Evolutionary conservation across 441 rosid genomes (phyloP), one percentile per base, ranked within the genome.

Genomic region (Croton laevigatus): DNA sequence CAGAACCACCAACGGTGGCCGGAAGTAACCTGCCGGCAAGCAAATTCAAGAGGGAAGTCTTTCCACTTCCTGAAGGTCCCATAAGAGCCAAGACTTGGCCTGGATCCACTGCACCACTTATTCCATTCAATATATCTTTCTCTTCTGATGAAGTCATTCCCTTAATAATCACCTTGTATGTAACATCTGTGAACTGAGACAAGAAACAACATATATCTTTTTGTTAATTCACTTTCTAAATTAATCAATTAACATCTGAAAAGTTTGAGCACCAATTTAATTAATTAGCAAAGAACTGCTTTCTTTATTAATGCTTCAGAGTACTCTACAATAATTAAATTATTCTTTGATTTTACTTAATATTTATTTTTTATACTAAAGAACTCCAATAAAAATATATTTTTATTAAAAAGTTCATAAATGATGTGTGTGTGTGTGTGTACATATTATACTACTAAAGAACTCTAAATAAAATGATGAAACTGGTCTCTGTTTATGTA

Each of bases 51-150:
- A 94, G 91, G 27, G 96, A 81, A 8, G 99, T 92, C 81, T 94
- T 94, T 40, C 99, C 99, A 80, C 99, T 90, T 55, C 99, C 99
- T 16, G 99, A 94, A 72, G 99, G 99, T 66, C 99, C 99, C 99
- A 94, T 92, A 42, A 94, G 91, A 9, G 99, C 99, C 49, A 94
- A 80, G 71, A 92, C 94, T 82, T 94, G 97, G 36, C 99, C 97
- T 0, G 99, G 98, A 80, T 60, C 76, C 10, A 85, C 99, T 17
- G 89, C 82, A 32, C 99, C 99, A 8, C 79, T 78, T 22, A 94
- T 92, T 53, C 99, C 98, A 79, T 71, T 82, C 85, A 94, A 71
- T 59, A 94, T 89, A 37, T 89, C 86, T 82, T 86, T 92, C 73
- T 94, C 98, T 54, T 63, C 79, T 0, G 77, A 75, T 6, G 81